Conservation (phyloP, 768 basidiomycete species). For the Russula vinacea region DNA sequence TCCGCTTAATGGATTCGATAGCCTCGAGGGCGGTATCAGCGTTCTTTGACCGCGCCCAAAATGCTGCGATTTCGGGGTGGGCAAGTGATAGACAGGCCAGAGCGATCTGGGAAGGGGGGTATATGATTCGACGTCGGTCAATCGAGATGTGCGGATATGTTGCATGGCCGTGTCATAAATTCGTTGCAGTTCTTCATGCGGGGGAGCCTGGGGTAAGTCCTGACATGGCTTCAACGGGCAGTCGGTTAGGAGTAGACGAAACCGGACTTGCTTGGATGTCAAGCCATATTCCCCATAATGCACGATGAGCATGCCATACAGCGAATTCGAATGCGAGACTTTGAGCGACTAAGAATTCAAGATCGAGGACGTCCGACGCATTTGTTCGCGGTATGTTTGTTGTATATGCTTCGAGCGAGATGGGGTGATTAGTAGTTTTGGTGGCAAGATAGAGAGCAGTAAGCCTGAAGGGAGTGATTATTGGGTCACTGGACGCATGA, state of each 20-base stretch:
- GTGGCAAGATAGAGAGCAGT: conserved; percentile 93
- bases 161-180: conserved; percentile 64
- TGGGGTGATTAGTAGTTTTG: conserved; percentile 95
- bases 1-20: conserved; percentile 50
- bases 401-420: conserved; percentile 83
- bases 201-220: conserved; percentile 55
- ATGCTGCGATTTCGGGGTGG: conserved; percentile 53
- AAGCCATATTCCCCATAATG: conserved; percentile 84
- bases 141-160: conserved; percentile 72
- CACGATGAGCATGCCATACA: conserved; percentile 86
- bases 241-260: conserved; percentile 22
- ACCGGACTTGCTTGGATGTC: conserved; percentile 85
- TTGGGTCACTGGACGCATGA: not conserved
- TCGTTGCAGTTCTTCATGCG: conserved; percentile 46
- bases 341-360: conserved; percentile 95
- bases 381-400: conserved; percentile 77
- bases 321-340: conserved; percentile 93
- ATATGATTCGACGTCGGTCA: conserved; percentile 91
- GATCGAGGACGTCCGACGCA: conserved; percentile 81
- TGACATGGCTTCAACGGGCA: conserved; percentile 34
- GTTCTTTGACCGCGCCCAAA: conserved; percentile 56
- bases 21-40: conserved; percentile 40
- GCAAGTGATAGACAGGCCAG: conserved; percentile 72
- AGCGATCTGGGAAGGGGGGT: conserved; percentile 91
- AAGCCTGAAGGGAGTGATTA: conserved; percentile 54